These are phyloP conservation scores for Paecilomyces formosus DNA, from an alignment of 2,329 filamentous ascomycete genomes.

Conservation along the genomic window DNA sequence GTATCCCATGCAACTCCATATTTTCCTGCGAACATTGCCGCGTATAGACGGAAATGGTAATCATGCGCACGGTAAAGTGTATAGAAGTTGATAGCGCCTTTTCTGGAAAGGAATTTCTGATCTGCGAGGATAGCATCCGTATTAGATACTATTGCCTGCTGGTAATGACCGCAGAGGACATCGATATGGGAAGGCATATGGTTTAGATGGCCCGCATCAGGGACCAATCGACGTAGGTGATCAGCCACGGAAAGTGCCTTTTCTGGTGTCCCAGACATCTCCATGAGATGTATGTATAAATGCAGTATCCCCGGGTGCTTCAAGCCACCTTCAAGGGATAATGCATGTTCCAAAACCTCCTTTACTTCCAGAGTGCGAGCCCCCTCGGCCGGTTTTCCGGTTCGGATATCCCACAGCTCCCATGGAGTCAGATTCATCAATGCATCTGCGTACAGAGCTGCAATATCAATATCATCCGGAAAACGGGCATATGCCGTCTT, in stretches of 20 bases:
- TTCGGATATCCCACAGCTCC: conserved; percentile 51
- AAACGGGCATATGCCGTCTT: conserved; percentile 42
- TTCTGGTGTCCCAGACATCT: conserved; percentile 64
- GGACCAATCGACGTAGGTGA: conserved; percentile 55
- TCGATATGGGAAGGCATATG: conserved; percentile 77
- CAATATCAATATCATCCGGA: conserved; percentile 49
- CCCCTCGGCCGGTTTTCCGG: conserved; percentile 42
- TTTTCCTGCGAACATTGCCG: conserved; percentile 69
- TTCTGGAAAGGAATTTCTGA: conserved; percentile 53
- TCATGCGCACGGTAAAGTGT: conserved; percentile 68
- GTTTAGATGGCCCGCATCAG: conserved; percentile 62
- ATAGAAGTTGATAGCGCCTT: conserved; percentile 63
- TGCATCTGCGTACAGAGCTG: conserved; percentile 52
- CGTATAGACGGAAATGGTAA: conserved; percentile 68
- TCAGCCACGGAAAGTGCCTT: conserved; percentile 55
- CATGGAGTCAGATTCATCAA: conserved; percentile 57
- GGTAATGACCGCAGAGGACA: conserved; percentile 64
- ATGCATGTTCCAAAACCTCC: conserved; percentile 46
- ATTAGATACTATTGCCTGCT: conserved; percentile 59
- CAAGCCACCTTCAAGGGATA: conserved; percentile 40
- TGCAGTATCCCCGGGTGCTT: conserved; percentile 61
- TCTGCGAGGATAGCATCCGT: conserved; percentile 60
- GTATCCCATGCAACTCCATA: conserved; percentile 56
- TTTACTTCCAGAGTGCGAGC: conserved; percentile 51
- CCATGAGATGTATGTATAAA: conserved; percentile 65